Evolutionary conservation across 179 eudicot genomes (phyloP).

Genomic region (Patellifolia procumbens): DNA sequence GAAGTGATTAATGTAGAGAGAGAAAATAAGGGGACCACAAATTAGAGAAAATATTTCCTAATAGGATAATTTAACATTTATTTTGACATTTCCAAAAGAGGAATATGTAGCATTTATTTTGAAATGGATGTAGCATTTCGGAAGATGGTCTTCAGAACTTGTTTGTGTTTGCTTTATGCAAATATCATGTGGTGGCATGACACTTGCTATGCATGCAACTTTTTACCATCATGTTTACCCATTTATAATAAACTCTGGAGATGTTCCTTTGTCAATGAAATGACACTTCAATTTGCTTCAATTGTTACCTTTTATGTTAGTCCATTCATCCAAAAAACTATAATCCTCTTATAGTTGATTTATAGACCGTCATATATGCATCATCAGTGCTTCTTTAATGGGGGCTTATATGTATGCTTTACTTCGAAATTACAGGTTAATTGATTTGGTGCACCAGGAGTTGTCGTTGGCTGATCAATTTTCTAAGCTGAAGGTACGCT

Average conservation of each 20-base stretch:
- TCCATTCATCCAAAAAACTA: neutral
- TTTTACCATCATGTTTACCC: neutral
- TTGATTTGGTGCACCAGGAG: conserved; percentile 94
- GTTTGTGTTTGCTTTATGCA: neutral
- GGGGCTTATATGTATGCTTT: neutral
- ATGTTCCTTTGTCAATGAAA: neutral
- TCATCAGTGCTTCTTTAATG: conserved; percentile 3
- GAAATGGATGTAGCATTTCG: too few relatives aligned
- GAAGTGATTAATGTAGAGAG: too few relatives aligned
- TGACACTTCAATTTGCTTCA: neutral
- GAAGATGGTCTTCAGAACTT: neutral
- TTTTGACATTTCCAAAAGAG: too few relatives aligned
- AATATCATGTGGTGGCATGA: neutral
- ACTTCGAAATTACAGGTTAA: conserved; percentile 50
- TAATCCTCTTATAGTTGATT: conserved; percentile 12
- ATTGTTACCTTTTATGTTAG: neutral
- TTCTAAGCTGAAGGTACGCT: conserved; percentile 69
- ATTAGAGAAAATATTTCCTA: too few relatives aligned
- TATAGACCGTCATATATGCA: neutral
- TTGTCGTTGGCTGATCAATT: conserved; percentile 92
- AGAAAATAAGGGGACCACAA: too few relatives aligned
- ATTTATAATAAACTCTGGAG: neutral
- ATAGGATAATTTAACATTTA: too few relatives aligned
- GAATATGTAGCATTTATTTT: too few relatives aligned
- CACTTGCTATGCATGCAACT: neutral